phyloP scores from a whole-genome alignment of 371 early-diverging fungal genomes.

The Parasitella parasitica region DNA sequence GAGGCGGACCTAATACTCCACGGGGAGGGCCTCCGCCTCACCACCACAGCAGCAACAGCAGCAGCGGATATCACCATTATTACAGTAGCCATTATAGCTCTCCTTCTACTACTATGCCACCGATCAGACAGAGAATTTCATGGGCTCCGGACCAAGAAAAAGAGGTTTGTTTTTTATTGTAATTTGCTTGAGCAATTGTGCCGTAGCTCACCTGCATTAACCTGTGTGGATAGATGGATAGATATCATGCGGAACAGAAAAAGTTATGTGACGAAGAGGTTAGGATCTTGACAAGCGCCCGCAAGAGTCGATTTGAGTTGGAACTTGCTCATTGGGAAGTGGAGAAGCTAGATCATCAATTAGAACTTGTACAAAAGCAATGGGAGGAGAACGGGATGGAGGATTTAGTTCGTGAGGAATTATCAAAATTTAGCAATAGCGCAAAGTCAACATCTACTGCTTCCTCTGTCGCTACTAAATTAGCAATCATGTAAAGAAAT shows the following conservation, averaged over 20 bases:
- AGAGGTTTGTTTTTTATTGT: conserved; percentile 34
- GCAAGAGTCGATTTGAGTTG: conserved; percentile 53
- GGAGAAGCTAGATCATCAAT: conserved; percentile 52
- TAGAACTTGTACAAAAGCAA: conserved; percentile 51
- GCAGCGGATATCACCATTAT: conserved; percentile 3
- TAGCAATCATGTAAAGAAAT: neutral
- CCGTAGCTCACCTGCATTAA: no score
- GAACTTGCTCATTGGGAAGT: conserved; percentile 59
- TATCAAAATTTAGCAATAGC: neutral
- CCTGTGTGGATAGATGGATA: conserved; percentile 30
- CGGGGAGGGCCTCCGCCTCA: neutral
- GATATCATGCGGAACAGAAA: conserved; percentile 33
- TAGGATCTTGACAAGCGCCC: conserved; percentile 32
- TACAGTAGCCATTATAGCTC: conserved; percentile 16
- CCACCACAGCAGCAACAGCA: neutral
- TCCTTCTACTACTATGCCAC: conserved; percentile 13
- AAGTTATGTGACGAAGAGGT: conserved; percentile 45
- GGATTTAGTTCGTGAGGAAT: conserved; percentile 26
- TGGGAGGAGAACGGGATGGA: conserved; percentile 53
- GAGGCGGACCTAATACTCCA: neutral
- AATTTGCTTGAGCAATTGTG: no score
- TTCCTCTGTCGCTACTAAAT: neutral
- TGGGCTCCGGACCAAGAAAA: conserved; percentile 50
- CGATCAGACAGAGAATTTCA: conserved; percentile 27
- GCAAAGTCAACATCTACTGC: neutral